Conservation (phyloP, 148 eudicot genomes). For the Rhododendron griersonianum region DNA sequence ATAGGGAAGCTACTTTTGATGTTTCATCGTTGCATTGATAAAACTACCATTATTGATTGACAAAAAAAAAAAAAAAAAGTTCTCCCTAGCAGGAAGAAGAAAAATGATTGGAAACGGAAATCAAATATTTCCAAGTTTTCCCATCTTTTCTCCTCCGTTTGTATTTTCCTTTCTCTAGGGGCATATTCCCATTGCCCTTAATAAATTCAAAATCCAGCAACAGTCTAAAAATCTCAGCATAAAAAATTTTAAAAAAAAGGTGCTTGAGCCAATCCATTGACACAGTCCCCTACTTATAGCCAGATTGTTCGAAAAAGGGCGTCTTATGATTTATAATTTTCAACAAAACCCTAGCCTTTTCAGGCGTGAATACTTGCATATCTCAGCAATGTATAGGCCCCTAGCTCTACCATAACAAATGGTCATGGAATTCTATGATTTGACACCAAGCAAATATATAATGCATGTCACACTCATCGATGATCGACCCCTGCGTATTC, state of each 20-base stretch:
- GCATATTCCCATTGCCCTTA: background rate
- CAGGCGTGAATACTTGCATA: background rate
- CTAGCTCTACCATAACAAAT: background rate
- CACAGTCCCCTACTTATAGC: background rate
- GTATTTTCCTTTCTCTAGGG: background rate
- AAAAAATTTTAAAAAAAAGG: background rate
- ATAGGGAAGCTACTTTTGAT: no score
- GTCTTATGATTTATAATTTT: background rate
- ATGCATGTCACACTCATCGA: background rate
- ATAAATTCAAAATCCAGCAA: background rate
- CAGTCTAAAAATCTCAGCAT: background rate
- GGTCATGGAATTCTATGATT: background rate
- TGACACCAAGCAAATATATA: background rate
- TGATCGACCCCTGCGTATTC: background rate
- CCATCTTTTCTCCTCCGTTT: background rate
- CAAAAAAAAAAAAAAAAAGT: no score
- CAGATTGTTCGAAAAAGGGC: background rate
- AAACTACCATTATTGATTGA: no score
- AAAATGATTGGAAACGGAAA: background rate
- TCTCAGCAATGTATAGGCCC: background rate
- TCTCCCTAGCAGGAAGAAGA: background rate
- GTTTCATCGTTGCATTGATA: no score
- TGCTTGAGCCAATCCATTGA: constrained; percentile 1
- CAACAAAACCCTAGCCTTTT: background rate
- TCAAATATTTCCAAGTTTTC: background rate